These are phyloP conservation scores for Vitis rotundifolia DNA, from an alignment of 164 flowering plant genomes.

Conservation along the genomic window DNA sequence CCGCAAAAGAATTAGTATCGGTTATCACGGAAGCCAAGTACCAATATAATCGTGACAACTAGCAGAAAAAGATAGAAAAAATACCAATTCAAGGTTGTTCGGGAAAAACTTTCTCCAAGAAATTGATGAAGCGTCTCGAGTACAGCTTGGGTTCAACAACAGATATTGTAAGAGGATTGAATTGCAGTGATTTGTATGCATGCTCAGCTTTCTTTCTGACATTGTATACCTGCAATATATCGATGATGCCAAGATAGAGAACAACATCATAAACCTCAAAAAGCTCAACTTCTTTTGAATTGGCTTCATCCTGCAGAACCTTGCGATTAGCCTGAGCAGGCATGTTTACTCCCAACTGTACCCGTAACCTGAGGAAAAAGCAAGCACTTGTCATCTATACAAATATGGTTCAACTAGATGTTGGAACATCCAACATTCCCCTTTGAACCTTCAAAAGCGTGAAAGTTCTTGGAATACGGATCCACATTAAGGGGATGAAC, in stretches of 20 bases:
- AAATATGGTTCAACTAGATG: background rate
- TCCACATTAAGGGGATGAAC: background rate
- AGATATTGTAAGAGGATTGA: slow-evolving; percentile 73
- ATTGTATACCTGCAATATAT: slow-evolving; percentile 86
- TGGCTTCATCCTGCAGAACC: slow-evolving; percentile 37
- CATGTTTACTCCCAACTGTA: slow-evolving; percentile 94
- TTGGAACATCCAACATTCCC: background rate
- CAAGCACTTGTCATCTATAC: background rate
- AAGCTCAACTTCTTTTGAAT: slow-evolving; percentile 50
- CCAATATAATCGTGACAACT: too few relatives aligned
- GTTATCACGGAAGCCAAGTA: too few relatives aligned
- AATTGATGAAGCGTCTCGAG: slow-evolving; percentile 67
- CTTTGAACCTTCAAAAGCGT: background rate
- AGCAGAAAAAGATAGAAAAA: too few relatives aligned
- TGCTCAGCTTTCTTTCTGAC: slow-evolving; percentile 79
- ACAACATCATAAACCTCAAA: slow-evolving; percentile 88
- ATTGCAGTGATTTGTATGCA: slow-evolving; percentile 65
- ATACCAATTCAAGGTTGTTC: too few relatives aligned
- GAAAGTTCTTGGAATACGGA: background rate
- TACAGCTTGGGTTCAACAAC: slow-evolving; percentile 74
- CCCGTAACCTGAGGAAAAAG: slow-evolving; percentile 54
- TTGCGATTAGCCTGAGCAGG: slow-evolving; percentile 83
- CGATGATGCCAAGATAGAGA: slow-evolving; percentile 88
- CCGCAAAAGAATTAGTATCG: too few relatives aligned
- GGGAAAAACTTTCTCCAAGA: slow-evolving; percentile 59